phyloP scores from a whole-genome alignment of 2,329 filamentous ascomycete genomes.

The Polytolypa hystricis region DNA sequence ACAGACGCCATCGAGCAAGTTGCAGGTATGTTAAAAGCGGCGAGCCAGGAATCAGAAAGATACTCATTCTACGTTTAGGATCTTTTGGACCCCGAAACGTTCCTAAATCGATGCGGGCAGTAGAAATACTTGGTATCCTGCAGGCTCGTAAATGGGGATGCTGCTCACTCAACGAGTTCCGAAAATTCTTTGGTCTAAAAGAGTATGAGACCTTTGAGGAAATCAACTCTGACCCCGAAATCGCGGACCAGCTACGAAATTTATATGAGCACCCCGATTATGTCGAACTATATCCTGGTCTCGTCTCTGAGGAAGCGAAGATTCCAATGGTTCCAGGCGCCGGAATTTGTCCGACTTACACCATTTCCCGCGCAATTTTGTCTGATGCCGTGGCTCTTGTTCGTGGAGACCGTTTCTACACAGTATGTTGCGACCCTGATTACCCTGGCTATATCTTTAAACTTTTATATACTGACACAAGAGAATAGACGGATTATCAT shows the following conservation, averaged over 20 bases:
- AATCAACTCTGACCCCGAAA: conserved; percentile 47
- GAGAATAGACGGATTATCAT: conserved; percentile 11
- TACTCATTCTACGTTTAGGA: conserved; percentile 6
- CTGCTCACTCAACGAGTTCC: conserved; percentile 43
- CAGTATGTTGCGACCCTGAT: conserved; percentile 12
- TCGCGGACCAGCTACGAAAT: conserved; percentile 44
- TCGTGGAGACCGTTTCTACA: conserved; percentile 32
- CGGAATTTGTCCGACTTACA: conserved; percentile 29
- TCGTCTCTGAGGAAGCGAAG: conserved; percentile 40
- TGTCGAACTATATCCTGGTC: conserved; percentile 59
- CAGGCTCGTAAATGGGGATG: conserved; percentile 58
- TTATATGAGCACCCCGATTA: conserved; percentile 54
- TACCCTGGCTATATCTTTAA: too few relatives aligned
- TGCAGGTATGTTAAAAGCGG: conserved; percentile 44
- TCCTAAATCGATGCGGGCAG: conserved; percentile 57
- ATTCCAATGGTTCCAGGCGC: conserved; percentile 26
- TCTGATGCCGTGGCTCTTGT: conserved; percentile 35
- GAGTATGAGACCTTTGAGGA: conserved; percentile 47
- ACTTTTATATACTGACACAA: too few relatives aligned
- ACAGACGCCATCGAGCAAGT: conserved; percentile 55
- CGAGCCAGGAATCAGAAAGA: not conserved
- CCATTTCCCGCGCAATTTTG: conserved; percentile 30
- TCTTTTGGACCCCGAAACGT: conserved; percentile 56
- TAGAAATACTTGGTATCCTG: conserved; percentile 70
- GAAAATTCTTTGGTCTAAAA: conserved; percentile 51